Evolutionary conservation across 495 filamentous ascomycete species (phyloP), one percentile per base, ranked within the genome.

Genomic region (Pseudotulostoma volvatum): DNA sequence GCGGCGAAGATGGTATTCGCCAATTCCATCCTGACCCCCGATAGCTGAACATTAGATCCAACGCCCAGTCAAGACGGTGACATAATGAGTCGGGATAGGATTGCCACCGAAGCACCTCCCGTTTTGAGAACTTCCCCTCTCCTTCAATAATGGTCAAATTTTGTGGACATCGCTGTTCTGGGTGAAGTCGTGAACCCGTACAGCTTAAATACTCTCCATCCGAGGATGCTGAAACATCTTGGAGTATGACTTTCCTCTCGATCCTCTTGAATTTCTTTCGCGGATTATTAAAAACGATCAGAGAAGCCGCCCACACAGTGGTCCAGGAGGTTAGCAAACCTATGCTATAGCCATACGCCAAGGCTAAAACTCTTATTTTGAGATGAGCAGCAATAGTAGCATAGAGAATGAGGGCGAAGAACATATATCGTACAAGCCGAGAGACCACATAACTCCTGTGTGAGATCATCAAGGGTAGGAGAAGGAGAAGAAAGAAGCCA

Each of bases 11-110:
- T 7, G 71, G 53, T 36, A 73, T 69, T 11, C 75, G 68, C 68
- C 74, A 82, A 48, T 78, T 83, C 84, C 84, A 94, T 46, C 82
- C 81, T 7, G 76, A 68, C 0, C 81, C 77, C 18, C 82, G 65
- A 48, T 85, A 76, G 43, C 77, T 79, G 42, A 67, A 66, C 31
- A 77, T 57, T 13, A 90, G 54, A 36, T 84, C 81, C 9, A 71
- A 52, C 8, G 69, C 67, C 84, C 84, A 94, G 39, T 73, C 68
- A 11, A 92, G 47, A 1, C 85, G 76, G 42, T 76, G 67, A 9
- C 49, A 40, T 34, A 86, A 66, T 2, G 61, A 54, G 11, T 57
- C 40, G 3, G 85, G 86, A 48, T 79, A 90, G 1, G 73, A 45
- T 48, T 93, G 76, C 84, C 83, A 93, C 63, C 63, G 48, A 37